Evolutionary conservation across 2,329 filamentous ascomycete species (phyloP).

Genomic region (Leptographium flavum): DNA sequence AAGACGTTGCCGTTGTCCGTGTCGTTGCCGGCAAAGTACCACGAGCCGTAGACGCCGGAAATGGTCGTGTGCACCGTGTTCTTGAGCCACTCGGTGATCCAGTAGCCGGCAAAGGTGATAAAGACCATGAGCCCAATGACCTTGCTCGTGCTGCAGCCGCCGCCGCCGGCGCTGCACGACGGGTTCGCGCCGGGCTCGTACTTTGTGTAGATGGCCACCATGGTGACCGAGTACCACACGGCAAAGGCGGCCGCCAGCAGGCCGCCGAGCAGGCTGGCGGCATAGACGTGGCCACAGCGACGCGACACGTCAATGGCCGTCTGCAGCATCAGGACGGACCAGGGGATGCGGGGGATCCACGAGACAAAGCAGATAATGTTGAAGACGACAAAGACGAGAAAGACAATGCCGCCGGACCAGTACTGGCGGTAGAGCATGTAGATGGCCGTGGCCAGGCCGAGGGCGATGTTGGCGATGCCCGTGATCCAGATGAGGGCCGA

Average conservation of each 20-base stretch:
- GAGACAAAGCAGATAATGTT: conserved; percentile 70
- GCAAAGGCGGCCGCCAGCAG: conserved; percentile 60
- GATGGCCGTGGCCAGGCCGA: conserved; percentile 72
- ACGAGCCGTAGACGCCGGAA: conserved; percentile 78
- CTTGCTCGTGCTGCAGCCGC: conserved; percentile 57
- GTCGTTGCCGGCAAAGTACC: conserved; percentile 62
- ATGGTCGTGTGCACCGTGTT: conserved; percentile 84
- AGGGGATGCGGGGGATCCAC: conserved; percentile 85
- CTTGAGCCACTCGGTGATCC: conserved; percentile 88
- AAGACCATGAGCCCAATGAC: conserved; percentile 79
- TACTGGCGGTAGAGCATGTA: conserved; percentile 69
- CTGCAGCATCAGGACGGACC: conserved; percentile 79
- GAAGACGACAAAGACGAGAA: conserved; percentile 70
- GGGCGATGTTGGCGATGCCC: conserved; percentile 73
- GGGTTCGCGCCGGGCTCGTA: conserved; percentile 54
- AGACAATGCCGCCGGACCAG: conserved; percentile 77
- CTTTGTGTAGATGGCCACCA: conserved; percentile 75
- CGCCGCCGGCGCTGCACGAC: conserved; percentile 35
- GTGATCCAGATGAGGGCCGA: conserved; percentile 91
- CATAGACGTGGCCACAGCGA: conserved; percentile 70
- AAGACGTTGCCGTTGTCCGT: conserved; percentile 45
- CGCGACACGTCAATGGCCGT: conserved; percentile 77
- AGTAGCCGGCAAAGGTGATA: conserved; percentile 83
- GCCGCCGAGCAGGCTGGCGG: conserved; percentile 74
- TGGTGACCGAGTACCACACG: conserved; percentile 75